A percentile compares a stretch with the other conserved stretches of the same genome.
phyloP scores from a whole-genome alignment of 306 rosid species.

The Hippophae gyantsensis region DNA sequence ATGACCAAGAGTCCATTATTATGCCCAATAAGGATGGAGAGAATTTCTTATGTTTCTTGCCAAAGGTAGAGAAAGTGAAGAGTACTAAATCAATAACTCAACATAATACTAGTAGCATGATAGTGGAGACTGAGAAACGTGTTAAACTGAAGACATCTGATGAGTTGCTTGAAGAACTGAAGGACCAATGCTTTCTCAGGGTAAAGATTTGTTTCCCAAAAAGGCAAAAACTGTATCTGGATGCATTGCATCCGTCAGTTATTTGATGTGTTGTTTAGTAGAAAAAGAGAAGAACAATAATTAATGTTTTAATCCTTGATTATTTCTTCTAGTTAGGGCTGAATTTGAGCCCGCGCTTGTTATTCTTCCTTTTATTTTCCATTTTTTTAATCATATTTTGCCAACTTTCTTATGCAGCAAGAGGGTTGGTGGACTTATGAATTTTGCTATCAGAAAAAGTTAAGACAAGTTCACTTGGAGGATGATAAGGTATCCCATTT shows the following conservation, averaged over 20 bases:
- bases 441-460: conserved; percentile 70
- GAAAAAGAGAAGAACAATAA: no score
- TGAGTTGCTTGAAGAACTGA: conserved; percentile 76
- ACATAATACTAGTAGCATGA: conserved; percentile 72
- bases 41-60: conserved; percentile 69
- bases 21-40: conserved; percentile 70
- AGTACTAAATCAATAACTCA: conserved; percentile 48
- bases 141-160: conserved; percentile 84
- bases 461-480: conserved; percentile 82
- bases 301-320: not conserved
- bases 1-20: conserved; percentile 66
- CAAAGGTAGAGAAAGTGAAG: conserved; percentile 76
- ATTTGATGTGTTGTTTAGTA: not conserved
- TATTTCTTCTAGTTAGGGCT: not conserved
- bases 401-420: conserved; percentile 51
- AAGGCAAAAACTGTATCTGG: conserved; percentile 5
- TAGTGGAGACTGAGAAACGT: conserved; percentile 72
- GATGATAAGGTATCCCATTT: conserved; percentile 54
- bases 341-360: not conserved
- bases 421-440: conserved; percentile 99
- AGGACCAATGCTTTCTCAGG: conserved; percentile 62
- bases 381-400: not conserved
- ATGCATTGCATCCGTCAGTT: not conserved
- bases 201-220: conserved; percentile 34
- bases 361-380: not conserved